phyloP scores from a whole-genome alignment of 2,329 filamentous ascomycete species.

The Neocucurbitaria cava region DNA sequence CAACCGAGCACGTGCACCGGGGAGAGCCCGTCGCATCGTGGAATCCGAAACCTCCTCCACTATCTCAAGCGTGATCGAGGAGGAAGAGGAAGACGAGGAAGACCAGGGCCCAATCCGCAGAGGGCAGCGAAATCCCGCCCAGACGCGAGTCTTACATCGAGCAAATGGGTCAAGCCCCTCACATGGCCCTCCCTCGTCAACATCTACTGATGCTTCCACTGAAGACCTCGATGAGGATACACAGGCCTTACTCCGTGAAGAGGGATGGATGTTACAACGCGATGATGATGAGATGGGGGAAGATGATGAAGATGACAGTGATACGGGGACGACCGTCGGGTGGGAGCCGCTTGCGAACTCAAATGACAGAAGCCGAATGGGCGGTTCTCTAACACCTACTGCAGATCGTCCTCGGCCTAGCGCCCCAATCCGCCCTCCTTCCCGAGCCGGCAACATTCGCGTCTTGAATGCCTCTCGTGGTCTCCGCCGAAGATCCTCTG shows the following conservation, averaged over 20 bases:
- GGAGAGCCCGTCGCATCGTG: conserved; percentile 44
- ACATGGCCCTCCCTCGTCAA: conserved; percentile 40
- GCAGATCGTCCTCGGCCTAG: conserved; percentile 53
- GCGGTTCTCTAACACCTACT: conserved; percentile 57
- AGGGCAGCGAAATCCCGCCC: conserved; percentile 40
- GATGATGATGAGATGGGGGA: conserved; percentile 50
- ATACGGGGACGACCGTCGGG: conserved; percentile 55
- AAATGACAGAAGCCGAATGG: conserved; percentile 54
- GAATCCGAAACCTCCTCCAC: conserved; percentile 49
- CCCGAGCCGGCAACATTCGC: conserved; percentile 44
- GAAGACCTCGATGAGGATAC: conserved; percentile 50
- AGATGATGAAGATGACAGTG: conserved; percentile 49
- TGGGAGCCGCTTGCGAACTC: conserved; percentile 54
- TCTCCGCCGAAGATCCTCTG: conserved; percentile 48
- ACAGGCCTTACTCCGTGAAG: conserved; percentile 42
- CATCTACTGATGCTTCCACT: conserved; percentile 43
- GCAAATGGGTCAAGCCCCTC: conserved; percentile 45
- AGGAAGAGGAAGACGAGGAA: conserved; percentile 48
- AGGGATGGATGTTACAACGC: conserved; percentile 49
- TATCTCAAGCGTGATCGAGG: conserved; percentile 44
- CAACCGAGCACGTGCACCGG: conserved; percentile 28
- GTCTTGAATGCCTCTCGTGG: conserved; percentile 46
- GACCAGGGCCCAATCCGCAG: conserved; percentile 44
- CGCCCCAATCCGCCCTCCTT: conserved; percentile 49
- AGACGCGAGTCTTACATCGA: conserved; percentile 38